Percentiles rank a stretch among this genome's conserved stretches.
Evolutionary conservation across 768 basidiomycete genomes (phyloP).

Genomic region (Coprinopsis marcescibilis): DNA sequence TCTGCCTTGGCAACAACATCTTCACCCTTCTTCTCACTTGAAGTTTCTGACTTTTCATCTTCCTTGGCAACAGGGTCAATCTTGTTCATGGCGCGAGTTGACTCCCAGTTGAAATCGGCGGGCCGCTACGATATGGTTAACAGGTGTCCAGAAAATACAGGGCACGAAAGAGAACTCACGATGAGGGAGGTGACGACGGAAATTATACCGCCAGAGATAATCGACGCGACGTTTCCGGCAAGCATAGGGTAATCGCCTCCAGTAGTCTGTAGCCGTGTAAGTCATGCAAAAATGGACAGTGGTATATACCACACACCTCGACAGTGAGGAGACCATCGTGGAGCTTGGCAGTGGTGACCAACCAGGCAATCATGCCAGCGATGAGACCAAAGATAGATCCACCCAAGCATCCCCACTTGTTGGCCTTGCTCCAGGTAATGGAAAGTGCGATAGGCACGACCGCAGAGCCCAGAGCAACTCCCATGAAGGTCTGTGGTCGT

Average conservation of each 20-base stretch:
- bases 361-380: slow-evolving; percentile 75
- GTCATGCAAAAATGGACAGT: neutral
- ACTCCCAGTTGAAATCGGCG: slow-evolving; percentile 75
- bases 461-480: slow-evolving; percentile 76
- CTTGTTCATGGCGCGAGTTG: slow-evolving; percentile 72
- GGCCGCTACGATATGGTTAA: slow-evolving; percentile 48
- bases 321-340: slow-evolving; percentile 72
- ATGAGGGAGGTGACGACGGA: slow-evolving; percentile 59
- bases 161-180: slow-evolving; percentile 32
- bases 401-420: slow-evolving; percentile 76
- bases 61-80: slow-evolving; percentile 20
- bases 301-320: slow-evolving; percentile 26
- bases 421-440: slow-evolving; percentile 82
- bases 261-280: slow-evolving; percentile 32
- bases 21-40: slow-evolving; percentile 34
- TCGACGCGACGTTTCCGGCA: slow-evolving; percentile 83
- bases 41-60: slow-evolving; percentile 24
- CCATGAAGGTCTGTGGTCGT: slow-evolving; percentile 72
- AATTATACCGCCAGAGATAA: slow-evolving; percentile 76
- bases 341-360: slow-evolving; percentile 69
- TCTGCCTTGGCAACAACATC: slow-evolving; percentile 17
- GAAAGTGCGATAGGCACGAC: slow-evolving; percentile 85
- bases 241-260: slow-evolving; percentile 67
- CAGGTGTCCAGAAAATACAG: neutral
- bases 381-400: slow-evolving; percentile 68